phyloP scores from a whole-genome alignment of 148 eudicot species.

The Rhododendron ovatum region DNA sequence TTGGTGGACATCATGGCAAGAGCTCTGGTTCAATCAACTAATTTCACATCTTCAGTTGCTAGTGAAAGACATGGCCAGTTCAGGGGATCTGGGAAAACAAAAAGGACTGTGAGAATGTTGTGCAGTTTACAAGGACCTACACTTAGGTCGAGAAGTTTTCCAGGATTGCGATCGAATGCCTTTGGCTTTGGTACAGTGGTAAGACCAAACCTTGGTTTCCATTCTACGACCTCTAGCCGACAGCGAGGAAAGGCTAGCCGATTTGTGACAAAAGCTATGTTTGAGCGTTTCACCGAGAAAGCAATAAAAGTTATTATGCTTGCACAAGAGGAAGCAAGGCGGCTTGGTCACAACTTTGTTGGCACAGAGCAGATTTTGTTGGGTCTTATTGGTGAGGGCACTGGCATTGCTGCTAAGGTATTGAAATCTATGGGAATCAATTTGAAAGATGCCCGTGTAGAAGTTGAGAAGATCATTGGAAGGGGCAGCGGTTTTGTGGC shows the following conservation, averaged over 20 bases:
- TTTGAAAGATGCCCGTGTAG: constrained; percentile 94
- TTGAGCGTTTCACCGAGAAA: constrained; percentile 94
- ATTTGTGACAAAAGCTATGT: constrained; percentile 71
- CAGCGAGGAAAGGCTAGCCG: constrained; percentile 40
- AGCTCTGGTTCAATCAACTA: constrained; percentile 63
- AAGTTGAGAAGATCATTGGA: constrained; percentile 96
- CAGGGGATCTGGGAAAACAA: constrained; percentile 48
- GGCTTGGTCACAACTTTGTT: constrained; percentile 92
- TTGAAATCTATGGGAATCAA: constrained; percentile 94
- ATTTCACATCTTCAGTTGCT: constrained; percentile 46
- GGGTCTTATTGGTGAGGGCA: constrained; percentile 98
- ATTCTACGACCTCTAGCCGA: constrained; percentile 43
- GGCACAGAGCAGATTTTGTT: constrained; percentile 93
- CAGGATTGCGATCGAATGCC: constrained; percentile 66
- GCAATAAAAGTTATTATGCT: constrained; percentile 97
- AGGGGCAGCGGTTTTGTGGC: constrained; percentile 96
- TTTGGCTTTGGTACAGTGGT: constrained; percentile 53
- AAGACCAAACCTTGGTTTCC: constrained; percentile 39
- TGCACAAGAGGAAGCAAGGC: constrained; percentile 95
- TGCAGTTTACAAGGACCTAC: constrained; percentile 38
- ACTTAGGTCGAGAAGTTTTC: constrained; percentile 43
- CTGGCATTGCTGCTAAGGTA: constrained; percentile 98
- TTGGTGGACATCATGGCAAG: constrained; percentile 61
- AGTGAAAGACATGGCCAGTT: constrained; percentile 43
- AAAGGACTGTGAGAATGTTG: constrained; percentile 46